Evolutionary conservation across 306 rosid species (phyloP), one percentile per base, ranked within the genome.

Genomic region (Cucurbita pepo): DNA sequence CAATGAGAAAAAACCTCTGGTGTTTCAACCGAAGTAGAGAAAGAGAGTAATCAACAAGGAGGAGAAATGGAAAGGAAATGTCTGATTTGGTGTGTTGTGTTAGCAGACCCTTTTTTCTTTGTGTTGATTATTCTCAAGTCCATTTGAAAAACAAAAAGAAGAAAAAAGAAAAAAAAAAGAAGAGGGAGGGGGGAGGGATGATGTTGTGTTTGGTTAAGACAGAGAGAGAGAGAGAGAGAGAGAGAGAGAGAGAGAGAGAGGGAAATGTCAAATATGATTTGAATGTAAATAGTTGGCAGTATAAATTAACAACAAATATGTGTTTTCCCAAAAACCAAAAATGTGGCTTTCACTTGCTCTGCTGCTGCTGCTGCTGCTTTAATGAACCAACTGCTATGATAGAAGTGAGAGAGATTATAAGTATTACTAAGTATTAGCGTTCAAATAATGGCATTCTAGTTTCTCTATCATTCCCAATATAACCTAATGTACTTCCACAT

Each of bases 251-350:
- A 30, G 3, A 30, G 67, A 37, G 21, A 16, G 22, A 2, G 47
- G 19, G 6, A 45, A 43, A 30, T 30, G 74, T 69, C 74, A 69
- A 69, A 69, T 66, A 45, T 66, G 72, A 66, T 66, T 38, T 66
- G 18, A 18, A 45, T 66, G 72, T 66, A 66, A 66, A 69, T 69
- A 69, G 41, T 25, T 14, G 37, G 43, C 14, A 22, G 56, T 66
- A 66, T 63, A 44, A 65, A 66, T 48, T 69, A 22, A 25, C 43
- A 69, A 69, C 43, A 69, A 69, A 69, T 22, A 25, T 69, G 73
- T 69, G 73, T 69, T 47, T 43, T 45, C 57, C 34, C 34, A 2
- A 30, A 30, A 30, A 30, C 34, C 73, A 48, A 14, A 67, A 44
- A 47, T 47, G 15, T 40, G 34, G 51, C 21, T 14, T 45, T 47